Conservation (phyloP, 2,329 filamentous ascomycete genomes). For the Ceratocystis cacaofunesta region DNA sequence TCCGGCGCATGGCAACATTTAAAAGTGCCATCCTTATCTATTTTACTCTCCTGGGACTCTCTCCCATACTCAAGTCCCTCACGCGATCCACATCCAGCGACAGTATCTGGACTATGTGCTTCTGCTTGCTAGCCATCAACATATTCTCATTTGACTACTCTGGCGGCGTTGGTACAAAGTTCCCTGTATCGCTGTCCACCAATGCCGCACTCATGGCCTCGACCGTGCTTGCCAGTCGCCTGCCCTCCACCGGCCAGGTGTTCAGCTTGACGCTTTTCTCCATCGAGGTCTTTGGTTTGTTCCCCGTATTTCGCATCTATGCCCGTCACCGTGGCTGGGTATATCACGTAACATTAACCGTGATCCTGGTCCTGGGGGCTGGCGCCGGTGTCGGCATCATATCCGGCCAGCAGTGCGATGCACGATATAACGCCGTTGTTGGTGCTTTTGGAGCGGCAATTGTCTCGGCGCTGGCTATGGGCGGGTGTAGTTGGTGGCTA, state of each 20-base stretch:
- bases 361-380: slow-evolving; percentile 61
- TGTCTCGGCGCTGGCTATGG: slow-evolving; percentile 65
- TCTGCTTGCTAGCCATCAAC: slow-evolving; percentile 85
- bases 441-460: slow-evolving; percentile 66
- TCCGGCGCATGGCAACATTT: slow-evolving; percentile 56
- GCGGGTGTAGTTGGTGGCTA: slow-evolving; percentile 93
- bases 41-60: slow-evolving; percentile 77
- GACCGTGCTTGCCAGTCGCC: slow-evolving; percentile 77
- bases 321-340: slow-evolving; percentile 67
- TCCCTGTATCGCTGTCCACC: slow-evolving; percentile 66
- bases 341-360: slow-evolving; percentile 64
- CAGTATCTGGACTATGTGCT: slow-evolving; percentile 94
- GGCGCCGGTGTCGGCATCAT: slow-evolving; percentile 61
- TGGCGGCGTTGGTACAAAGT: slow-evolving; percentile 46
- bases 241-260: slow-evolving; percentile 82
- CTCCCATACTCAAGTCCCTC: slow-evolving; percentile 91
- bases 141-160: slow-evolving; percentile 98
- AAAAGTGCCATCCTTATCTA: slow-evolving; percentile 92
- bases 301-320: slow-evolving; percentile 91
- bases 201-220: slow-evolving; percentile 95
- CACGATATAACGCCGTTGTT: slow-evolving; percentile 37
- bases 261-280: slow-evolving; percentile 91
- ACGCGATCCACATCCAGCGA: slow-evolving; percentile 83
- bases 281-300: slow-evolving; percentile 92
- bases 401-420: slow-evolving; percentile 38